Evolutionary conservation across 352 stramenopile genomes (phyloP).

Genomic region (Thraustotheca clavata): DNA sequence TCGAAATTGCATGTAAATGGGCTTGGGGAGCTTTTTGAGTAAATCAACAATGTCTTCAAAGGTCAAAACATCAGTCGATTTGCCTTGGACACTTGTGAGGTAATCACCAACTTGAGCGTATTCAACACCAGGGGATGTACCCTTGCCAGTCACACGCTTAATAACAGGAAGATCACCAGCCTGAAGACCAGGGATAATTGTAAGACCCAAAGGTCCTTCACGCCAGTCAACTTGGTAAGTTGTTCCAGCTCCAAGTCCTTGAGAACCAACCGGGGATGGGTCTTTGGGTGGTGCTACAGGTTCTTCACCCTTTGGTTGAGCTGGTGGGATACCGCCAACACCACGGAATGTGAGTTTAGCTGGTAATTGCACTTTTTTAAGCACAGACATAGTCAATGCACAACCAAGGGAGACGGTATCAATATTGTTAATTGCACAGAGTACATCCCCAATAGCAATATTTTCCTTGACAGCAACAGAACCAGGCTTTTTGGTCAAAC

Average conservation of each 20-base stretch:
- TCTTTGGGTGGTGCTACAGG: neutral
- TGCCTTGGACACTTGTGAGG: slow-evolving; percentile 75
- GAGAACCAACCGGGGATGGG: neutral
- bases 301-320: neutral
- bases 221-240: slow-evolving; percentile 74
- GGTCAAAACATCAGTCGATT: slow-evolving; percentile 49
- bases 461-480: slow-evolving; percentile 85
- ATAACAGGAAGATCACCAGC: slow-evolving; percentile 75
- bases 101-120: slow-evolving; percentile 74
- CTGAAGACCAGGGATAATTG: slow-evolving; percentile 77
- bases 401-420: slow-evolving; percentile 82
- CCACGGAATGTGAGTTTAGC: slow-evolving; percentile 77
- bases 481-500: slow-evolving; percentile 74
- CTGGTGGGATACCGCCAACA: slow-evolving; percentile 36
- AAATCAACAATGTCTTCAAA: slow-evolving; percentile 79
- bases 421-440: slow-evolving; percentile 86
- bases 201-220: slow-evolving; percentile 69
- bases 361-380: slow-evolving; percentile 82
- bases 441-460: slow-evolving; percentile 76
- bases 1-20: slow-evolving; percentile 60
- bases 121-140: slow-evolving; percentile 67
- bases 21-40: slow-evolving; percentile 72
- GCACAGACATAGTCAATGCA: slow-evolving; percentile 81
- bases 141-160: slow-evolving; percentile 81
- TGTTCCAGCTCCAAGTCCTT: slow-evolving; percentile 4